phyloP scores from a whole-genome alignment of 352 stramenopile genomes.

The Phytopythium delawarense region DNA sequence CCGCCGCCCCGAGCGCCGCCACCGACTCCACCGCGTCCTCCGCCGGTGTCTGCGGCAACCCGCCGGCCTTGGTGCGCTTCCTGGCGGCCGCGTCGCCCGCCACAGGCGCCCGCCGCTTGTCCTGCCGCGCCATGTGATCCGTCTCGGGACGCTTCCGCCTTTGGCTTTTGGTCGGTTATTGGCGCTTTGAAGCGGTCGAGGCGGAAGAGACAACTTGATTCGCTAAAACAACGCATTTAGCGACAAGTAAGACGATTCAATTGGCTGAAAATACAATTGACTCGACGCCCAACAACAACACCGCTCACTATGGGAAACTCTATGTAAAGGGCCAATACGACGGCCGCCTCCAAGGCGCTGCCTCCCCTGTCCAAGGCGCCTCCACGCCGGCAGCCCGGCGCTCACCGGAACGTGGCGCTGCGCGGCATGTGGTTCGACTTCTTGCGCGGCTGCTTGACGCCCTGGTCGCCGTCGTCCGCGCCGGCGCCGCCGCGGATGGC shows the following conservation, averaged over 20 bases:
- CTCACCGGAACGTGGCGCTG: conserved; percentile 82
- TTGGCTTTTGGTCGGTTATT: not conserved
- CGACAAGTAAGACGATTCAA: too few species aligned
- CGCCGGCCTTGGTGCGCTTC: conserved; percentile 25
- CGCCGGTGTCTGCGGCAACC: too few species aligned
- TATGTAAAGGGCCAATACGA: too few species aligned
- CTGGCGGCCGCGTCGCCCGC: conserved; percentile 6
- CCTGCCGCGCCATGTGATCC: conserved; percentile 4
- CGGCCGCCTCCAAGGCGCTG: too few species aligned
- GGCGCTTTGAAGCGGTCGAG: not conserved
- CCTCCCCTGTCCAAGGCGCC: too few species aligned
- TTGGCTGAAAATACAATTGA: too few species aligned
- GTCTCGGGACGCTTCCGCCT: not conserved
- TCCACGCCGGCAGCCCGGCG: not conserved
- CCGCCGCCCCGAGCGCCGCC: conserved; percentile 1
- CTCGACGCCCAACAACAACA: too few species aligned
- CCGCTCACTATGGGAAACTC: too few species aligned
- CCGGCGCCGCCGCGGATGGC: conserved; percentile 33
- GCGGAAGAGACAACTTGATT: too few species aligned
- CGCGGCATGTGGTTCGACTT: conserved; percentile 82
- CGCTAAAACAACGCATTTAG: too few species aligned
- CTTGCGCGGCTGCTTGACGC: conserved; percentile 48
- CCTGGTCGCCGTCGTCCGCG: conserved; percentile 4
- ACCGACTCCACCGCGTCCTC: not conserved
- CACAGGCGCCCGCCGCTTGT: conserved; percentile 5